Base-by-base conservation (phyloP, 495 filamentous ascomycete species). In the Hypoxylon fuscum region DNA sequence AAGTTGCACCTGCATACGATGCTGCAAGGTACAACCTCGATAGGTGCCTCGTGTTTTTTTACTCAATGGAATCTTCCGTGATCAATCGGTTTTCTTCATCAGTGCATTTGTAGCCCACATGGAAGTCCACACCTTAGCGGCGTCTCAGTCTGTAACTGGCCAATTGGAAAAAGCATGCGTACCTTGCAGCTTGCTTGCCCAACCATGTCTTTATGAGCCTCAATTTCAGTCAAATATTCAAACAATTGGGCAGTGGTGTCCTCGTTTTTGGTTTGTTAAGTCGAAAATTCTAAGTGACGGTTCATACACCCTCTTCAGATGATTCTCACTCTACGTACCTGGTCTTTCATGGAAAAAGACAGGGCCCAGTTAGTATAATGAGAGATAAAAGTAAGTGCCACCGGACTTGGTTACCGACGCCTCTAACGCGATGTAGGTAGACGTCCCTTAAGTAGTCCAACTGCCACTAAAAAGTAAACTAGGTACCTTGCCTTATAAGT, bases 21-120 rank as follows among this genome's bases (percentile, higher is more conserved):
- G 7, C 41, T 64, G 20, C 55, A 64, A 41, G 61, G 54, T 31
- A 44, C 34, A 64, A 44, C 54, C 48, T 34, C 20, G 46, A 53
- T 9, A 15, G 23, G 21, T 21, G 12, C 40, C 17, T 46, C 27
- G 38, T 4, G 4, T 27, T 49, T 46, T 50, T 45, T 37, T 1
- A 11, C 15, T 35, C 35, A 29, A 42, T 56, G 37, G 52, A 11
- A 51, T 38, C 31, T 62, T 63, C 53, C 47, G 40, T 20, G 3
- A 22, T 22, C 51, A 25, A 17, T 44, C 25, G 11, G 21, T 48
- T 54, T 42, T 43, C 29, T 55, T 50, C 35, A 55, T 18, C 37
- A 55, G 40, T 46, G n/a, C n/a, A n/a, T n/a, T n/a, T n/a, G 46
- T 54, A 40, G 21, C 9, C 32, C n/a, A 35, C n/a, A 14, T 10